A percentile compares a stretch with the other conserved stretches of the same genome.
These are phyloP conservation scores for Fraxinus ornus DNA, from an alignment of 305 asterid species.

Conservation along the genomic window DNA sequence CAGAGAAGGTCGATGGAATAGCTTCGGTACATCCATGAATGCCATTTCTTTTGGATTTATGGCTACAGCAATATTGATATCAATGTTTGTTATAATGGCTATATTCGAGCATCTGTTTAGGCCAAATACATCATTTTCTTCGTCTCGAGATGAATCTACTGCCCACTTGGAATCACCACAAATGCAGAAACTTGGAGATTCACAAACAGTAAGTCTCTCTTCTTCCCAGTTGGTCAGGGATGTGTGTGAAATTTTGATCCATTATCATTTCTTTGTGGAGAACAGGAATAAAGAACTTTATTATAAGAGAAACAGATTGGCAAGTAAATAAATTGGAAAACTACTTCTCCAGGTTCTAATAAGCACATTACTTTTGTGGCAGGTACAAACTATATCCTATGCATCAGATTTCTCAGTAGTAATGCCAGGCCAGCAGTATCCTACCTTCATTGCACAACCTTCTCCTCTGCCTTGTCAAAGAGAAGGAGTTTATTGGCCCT, in stretches of 20 bases:
- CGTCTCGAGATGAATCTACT: conserved; percentile 26
- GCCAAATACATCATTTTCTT: conserved; percentile 35
- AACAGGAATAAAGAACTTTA: not conserved
- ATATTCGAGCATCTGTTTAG: conserved; percentile 76
- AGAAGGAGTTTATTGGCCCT: conserved; percentile 62
- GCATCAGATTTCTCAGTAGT: conserved; percentile 64
- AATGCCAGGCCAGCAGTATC: conserved; percentile 85
- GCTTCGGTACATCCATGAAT: conserved; percentile 70
- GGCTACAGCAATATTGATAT: conserved; percentile 80
- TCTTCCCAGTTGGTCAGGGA: not conserved
- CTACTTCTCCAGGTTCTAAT: not conserved
- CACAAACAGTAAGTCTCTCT: conserved; percentile 32
- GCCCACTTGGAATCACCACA: conserved; percentile 32
- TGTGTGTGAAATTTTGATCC: not conserved
- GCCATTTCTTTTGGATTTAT: conserved; percentile 85
- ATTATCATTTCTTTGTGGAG: not conserved
- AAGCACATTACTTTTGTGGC: conserved; percentile 8
- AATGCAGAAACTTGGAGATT: conserved; percentile 36
- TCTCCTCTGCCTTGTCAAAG: conserved; percentile 75
- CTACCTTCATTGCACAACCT: conserved; percentile 80
- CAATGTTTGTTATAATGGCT: conserved; percentile 90
- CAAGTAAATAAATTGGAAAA: not conserved
- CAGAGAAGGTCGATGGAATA: conserved; percentile 51
- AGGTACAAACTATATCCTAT: conserved; percentile 44
- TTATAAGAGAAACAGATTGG: not conserved